A percentile compares a stretch with the other conserved stretches of the same genome.
phyloP scores from a whole-genome alignment of 176 grass and related monocot species.

The Tillandsia fasciculata region DNA sequence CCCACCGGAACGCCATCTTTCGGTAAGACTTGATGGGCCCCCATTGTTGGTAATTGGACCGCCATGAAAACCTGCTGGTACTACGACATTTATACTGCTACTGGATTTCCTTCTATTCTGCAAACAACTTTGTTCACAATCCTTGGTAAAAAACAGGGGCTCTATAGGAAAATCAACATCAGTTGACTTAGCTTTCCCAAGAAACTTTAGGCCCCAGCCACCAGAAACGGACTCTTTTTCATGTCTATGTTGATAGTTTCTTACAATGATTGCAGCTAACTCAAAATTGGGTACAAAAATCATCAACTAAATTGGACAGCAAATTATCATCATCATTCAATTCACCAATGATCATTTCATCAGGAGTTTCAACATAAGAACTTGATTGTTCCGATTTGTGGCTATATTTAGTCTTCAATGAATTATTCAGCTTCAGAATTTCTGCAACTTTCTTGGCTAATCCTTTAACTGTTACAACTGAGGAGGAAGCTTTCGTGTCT shows the following conservation, averaged over 20 bases:
- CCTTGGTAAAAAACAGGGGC: neutral
- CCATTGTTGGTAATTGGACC: conserved; percentile 4
- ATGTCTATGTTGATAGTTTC: conserved; percentile 12
- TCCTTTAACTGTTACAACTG: neutral
- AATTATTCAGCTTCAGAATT: conserved; percentile 16
- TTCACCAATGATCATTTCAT: conserved; percentile 3
- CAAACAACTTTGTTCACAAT: conserved; percentile 7
- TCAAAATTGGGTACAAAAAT: conserved; percentile 28
- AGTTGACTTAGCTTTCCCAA: conserved; percentile 1
- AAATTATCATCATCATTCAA: conserved; percentile 22
- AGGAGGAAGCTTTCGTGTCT: neutral
- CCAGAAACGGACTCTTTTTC: conserved; percentile 13
- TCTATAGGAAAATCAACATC: neutral
- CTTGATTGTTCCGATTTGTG: conserved; percentile 8
- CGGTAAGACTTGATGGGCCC: conserved; percentile 25
- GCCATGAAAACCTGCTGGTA: conserved; percentile 37
- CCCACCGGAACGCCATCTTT: conserved; percentile 31
- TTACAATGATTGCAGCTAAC: conserved; percentile 27
- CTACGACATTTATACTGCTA: conserved; percentile 16
- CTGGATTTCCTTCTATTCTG: conserved; percentile 1
- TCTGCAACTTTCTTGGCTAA: conserved; percentile 10
- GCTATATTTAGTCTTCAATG: conserved; percentile 12
- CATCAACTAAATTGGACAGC: neutral
- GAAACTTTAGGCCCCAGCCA: conserved; percentile 47
- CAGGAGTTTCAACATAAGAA: neutral